Evolutionary conservation across 2,329 filamentous ascomycete genomes (phyloP), one percentile per base, ranked within the genome.

Genomic region (Penicillium sp.): DNA sequence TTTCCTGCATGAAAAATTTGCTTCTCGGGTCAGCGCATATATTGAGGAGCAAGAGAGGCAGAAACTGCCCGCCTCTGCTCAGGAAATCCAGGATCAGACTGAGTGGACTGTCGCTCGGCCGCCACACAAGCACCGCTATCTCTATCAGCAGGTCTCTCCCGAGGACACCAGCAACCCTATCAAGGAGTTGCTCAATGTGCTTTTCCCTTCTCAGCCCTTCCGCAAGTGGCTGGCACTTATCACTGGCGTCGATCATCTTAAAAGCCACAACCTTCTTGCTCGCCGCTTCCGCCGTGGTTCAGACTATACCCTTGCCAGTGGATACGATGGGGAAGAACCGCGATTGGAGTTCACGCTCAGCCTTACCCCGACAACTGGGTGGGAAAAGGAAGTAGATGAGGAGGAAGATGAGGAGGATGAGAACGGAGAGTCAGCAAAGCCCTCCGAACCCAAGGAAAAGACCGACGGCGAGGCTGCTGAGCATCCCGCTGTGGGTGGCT

Each of bases 241-340:
- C 4, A 97, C 91, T 0, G 83, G 85, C 27, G 83, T 87, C 52
- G 66, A 68, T 13, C 65, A 67, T 16, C 62, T 97, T 11, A 80
- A 84, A 50, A 85, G 81, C 62, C 82, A 85, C 59, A 85, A 94
- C 61, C 70, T 94, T 41, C 70, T 94, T n/a, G 88, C 87, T 0
- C 82, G 93, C 18, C 82, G 90, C 27, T 98, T 98, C 76, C 82
- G 93, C 7, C 82, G 82, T 39, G 89, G 93, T 5, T 72, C 84
- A 52, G 93, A 98, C 70, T 98, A 98, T 66, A 95, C 91, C 2
- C 80, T 98, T 16, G 93, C 93, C 1, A 95, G 87, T 16, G 84
- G 86, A 18, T 89, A 95, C 63, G 85, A 78, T 26, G 76, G 80
- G 23, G 77, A 80, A 41, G 64, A 88, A 58, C 80, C 89, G 10